A percentile compares a stretch with the other conserved stretches of the same genome.
Conservation (phyloP, 805 yeast species). For the Wickerhamiella galacta region DNA sequence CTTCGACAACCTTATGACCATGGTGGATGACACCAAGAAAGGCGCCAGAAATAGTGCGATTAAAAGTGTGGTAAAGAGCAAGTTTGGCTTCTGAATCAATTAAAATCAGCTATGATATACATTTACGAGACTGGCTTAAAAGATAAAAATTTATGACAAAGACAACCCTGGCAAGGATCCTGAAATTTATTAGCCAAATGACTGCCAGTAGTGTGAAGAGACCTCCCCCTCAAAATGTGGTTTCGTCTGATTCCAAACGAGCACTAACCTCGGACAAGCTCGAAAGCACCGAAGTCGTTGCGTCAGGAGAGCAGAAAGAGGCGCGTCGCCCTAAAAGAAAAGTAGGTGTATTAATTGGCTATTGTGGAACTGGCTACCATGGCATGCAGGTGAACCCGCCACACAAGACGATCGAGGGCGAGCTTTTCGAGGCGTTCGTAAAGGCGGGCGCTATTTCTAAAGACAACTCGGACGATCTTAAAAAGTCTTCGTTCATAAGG, state of each 20-base stretch:
- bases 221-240: no score
- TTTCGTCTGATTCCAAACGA: no score
- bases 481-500: slow-evolving; percentile 59
- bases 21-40: slow-evolving; percentile 8
- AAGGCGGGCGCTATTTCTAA: slow-evolving; percentile 77
- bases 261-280: no score
- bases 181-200: no score
- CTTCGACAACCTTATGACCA: slow-evolving; percentile 28
- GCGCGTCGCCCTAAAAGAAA: slow-evolving; percentile 46
- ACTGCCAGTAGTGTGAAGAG: no score
- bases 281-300: no score
- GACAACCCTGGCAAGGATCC: no score
- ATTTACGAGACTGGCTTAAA: no score
- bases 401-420: slow-evolving; percentile 78
- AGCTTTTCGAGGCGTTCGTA: slow-evolving; percentile 64
- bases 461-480: slow-evolving; percentile 75
- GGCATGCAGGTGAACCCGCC: slow-evolving; percentile 94
- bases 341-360: slow-evolving; percentile 81
- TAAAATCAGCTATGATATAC: no score
- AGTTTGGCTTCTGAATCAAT: slow-evolving; percentile 12
- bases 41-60: slow-evolving; percentile 12
- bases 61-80: slow-evolving; percentile 12
- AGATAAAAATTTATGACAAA: no score
- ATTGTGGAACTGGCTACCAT: slow-evolving; percentile 91
- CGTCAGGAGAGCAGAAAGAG: slow-evolving; percentile 4